phyloP scores from a whole-genome alignment of 805 yeast species.

The Hanseniaspora occidentalis region DNA sequence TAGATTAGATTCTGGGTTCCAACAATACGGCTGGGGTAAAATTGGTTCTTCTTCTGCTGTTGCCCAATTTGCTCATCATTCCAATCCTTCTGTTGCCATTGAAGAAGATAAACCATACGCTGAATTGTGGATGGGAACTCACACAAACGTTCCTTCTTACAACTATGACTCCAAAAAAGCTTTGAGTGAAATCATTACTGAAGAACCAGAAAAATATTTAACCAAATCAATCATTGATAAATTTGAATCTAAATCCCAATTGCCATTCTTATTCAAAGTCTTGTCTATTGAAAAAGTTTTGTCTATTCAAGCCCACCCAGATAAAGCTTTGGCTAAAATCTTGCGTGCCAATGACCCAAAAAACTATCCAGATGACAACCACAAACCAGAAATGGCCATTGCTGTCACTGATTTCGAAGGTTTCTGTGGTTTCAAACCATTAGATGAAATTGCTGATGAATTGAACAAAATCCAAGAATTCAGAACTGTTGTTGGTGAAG shows the following conservation, averaged over 20 bases:
- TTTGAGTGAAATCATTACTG: constrained; percentile 54
- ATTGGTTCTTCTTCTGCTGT: constrained; percentile 77
- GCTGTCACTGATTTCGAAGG: constrained; percentile 96
- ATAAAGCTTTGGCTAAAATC: constrained; percentile 66
- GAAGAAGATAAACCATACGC: constrained; percentile 83
- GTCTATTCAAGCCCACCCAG: constrained; percentile 97
- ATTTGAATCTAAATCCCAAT: constrained; percentile 56
- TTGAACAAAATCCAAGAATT: constrained; percentile 71
- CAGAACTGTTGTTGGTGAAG: constrained; percentile 52
- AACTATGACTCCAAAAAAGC: constrained; percentile 41
- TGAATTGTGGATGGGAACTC: constrained; percentile 99
- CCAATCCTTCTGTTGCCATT: constrained; percentile 48
- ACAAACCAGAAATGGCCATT: constrained; percentile 99
- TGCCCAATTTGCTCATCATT: constrained; percentile 69
- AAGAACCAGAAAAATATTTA: constrained; percentile 44
- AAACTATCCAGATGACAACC: constrained; percentile 95
- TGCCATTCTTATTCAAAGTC: constrained; percentile 91
- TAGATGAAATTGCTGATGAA: constrained; percentile 58
- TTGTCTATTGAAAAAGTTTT: constrained; percentile 86
- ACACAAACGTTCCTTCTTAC: constrained; percentile 76
- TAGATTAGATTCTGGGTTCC: constrained; percentile 38
- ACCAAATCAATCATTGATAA: constrained; percentile 46
- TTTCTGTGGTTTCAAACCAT: constrained; percentile 94
- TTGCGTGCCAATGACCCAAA: constrained; percentile 76
- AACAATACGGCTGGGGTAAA: constrained; percentile 83